Evolutionary conservation across 2,329 filamentous ascomycete genomes (phyloP), one percentile per base, ranked within the genome.

Genomic region (Clathrospora elynae): DNA sequence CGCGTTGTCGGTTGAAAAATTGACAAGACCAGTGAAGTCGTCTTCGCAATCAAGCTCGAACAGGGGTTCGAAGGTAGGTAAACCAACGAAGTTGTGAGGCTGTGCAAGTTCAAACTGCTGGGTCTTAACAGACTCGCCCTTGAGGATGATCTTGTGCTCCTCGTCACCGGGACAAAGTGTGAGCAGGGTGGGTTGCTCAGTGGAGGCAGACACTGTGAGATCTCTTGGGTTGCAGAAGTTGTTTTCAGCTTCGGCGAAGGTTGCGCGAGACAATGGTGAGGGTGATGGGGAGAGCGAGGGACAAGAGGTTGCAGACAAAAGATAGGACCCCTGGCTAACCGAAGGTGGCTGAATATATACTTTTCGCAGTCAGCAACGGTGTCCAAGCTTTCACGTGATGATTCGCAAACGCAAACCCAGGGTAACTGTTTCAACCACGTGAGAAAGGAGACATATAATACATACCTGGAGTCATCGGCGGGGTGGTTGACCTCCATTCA

Each of bases 171-270:
- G 72, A 69, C 76, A 80, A 16, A 88, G 73, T 12, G 79, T 79
- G 28, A 83, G 77, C 54, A 88, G 76, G 47, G 80, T 78, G 14
- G 85, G 79, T 56, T 89, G 85, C 56, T 90, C 86, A 40, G 78
- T 71, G 39, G 75, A 79, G 18, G 73, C 73, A 47, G 76, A 75
- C 22, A 96, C 88, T 13, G 88, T 95, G 53, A 96, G 76, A 66
- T 95, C 89, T 64, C 91, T 85, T 22, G 92, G 91, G 67, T 96
- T 91, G 72, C 92, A 96, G 70, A 93, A 95, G 73, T 90, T 86
- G 57, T 90, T 80, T 69, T 90, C 86, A 56, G 81, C 78, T 64
- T 90, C 86, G 2, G 84, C 83, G 31, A 80, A 75, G 67, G 85
- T 75, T 42, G 87, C 83, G 60, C 81, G 78, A 57, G 88, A 84